Evolutionary conservation across 1,284 basidiomycete genomes (phyloP).

Genomic region (Pseudozyma pruni): DNA sequence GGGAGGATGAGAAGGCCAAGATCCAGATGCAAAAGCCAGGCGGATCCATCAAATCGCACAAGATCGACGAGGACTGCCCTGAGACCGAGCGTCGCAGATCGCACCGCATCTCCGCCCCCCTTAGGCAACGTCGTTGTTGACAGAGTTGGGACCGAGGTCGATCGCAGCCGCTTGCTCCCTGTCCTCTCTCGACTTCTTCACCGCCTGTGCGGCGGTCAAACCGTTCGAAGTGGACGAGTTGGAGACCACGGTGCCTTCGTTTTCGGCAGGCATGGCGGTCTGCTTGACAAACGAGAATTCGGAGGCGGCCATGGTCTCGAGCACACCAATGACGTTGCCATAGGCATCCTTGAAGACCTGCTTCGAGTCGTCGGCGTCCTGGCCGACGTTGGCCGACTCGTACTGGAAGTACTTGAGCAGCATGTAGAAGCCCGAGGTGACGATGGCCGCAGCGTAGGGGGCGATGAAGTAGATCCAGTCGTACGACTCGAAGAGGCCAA

Average conservation of each 20-base stretch:
- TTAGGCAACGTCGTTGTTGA: slow-evolving; percentile 24
- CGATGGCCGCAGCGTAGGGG: slow-evolving; percentile 46
- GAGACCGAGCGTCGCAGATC: too few species aligned
- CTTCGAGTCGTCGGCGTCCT: slow-evolving; percentile 47
- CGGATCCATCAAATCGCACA: not conserved
- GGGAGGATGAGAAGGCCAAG: too few species aligned
- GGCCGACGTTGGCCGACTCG: slow-evolving; percentile 52
- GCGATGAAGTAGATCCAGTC: slow-evolving; percentile 58
- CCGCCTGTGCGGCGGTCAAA: slow-evolving; percentile 19
- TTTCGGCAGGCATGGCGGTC: slow-evolving; percentile 19
- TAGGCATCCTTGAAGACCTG: slow-evolving; percentile 48
- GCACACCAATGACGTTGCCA: slow-evolving; percentile 46
- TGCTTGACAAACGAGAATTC: slow-evolving; percentile 29
- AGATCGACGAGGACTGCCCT: not conserved
- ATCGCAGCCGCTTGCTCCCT: slow-evolving; percentile 24
- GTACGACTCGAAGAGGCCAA: slow-evolving; percentile 35
- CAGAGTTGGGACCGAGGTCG: slow-evolving; percentile 21
- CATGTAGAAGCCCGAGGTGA: slow-evolving; percentile 50
- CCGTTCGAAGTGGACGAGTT: slow-evolving; percentile 9
- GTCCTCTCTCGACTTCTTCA: slow-evolving; percentile 30
- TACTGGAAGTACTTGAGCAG: slow-evolving; percentile 49
- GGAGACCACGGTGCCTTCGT: slow-evolving; percentile 22
- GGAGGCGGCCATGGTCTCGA: slow-evolving; percentile 42
- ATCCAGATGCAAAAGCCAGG: not conserved
- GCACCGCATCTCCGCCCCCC: too few species aligned